Evolutionary conservation across 257 asterid species (phyloP), one percentile per base, ranked within the genome.

Genomic region (Sherardia arvensis): DNA sequence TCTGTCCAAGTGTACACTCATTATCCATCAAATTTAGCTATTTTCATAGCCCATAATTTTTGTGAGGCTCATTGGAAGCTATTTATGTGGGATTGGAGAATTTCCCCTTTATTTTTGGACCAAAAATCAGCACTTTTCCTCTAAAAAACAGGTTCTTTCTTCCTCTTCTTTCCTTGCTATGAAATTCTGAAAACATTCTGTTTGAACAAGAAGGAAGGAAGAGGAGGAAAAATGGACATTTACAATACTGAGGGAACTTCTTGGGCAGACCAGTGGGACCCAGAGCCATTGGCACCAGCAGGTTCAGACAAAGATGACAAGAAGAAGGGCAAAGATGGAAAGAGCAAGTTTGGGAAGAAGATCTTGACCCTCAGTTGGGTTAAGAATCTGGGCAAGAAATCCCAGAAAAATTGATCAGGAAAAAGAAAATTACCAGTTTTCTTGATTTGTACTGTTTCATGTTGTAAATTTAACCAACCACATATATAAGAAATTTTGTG

Each of bases 231-330:
- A 61, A 85, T 88, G 96, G 94, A 86, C 70, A 38, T 83, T 28
- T 85, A 80, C 72, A 68, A 72, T 48, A 69, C 94, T 4, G 83
- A 81, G 8, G 98, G 95, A 70, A 74, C 79, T 23, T 85, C 96
- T 10, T 91, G 98, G 98, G 96, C 98, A 7, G 98, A 91, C 62
- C 96, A 91, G 47, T 91, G 98, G 98, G 96, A 84, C 65, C 96
- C 96, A 5, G 82, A 88, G 26, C 93, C 96, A 38, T 62, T 79
- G 8, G n/a, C n/a, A n/a, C 81, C 88, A 21, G 68, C 83, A 0
- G 82, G 77, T 49, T 51, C 71, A n/a, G 69, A 67, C 11, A 59
- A 74, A 1, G 73, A 75, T 28, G 53, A 70, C 6, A 69, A 71
- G 53, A 76, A 73, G 67, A 79, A 76, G 56, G 66, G 66, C 0